Conservation (phyloP, 495 filamentous ascomycete species). For the Neurospora sp. region DNA sequence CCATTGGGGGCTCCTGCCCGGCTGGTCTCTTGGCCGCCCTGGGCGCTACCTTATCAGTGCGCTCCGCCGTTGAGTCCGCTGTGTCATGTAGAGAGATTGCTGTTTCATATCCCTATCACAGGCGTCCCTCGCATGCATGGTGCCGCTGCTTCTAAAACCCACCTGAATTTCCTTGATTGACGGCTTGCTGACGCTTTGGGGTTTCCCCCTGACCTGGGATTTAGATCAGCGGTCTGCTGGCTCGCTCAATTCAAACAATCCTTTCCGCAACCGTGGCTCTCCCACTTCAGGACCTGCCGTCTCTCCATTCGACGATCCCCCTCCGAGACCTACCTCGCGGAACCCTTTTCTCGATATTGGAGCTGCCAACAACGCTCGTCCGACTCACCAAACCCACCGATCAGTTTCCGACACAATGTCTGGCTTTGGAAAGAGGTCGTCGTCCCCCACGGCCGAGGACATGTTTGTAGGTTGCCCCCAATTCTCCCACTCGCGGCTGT, state of each 20-base stretch:
- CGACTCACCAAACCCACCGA: constrained; percentile 30
- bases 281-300: constrained; percentile 39
- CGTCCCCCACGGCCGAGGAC: constrained; percentile 60
- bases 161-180: constrained; percentile 6
- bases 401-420: constrained; percentile 45
- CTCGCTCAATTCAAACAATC: constrained; percentile 80
- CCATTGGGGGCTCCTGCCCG: constrained; percentile 9
- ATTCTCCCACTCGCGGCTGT: neutral
- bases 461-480: constrained; percentile 68
- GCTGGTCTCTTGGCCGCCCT: constrained; percentile 1
- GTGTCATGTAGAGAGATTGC: constrained; percentile 43
- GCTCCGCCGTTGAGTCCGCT: constrained; percentile 28
- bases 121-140: constrained; percentile 35
- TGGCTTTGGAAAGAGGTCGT: constrained; percentile 39
- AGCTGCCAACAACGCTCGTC: constrained; percentile 42
- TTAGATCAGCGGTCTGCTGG: constrained; percentile 39
- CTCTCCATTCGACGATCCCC: constrained; percentile 45
- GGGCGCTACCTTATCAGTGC: constrained; percentile 14
- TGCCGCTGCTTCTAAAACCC: constrained; percentile 19
- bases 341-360: constrained; percentile 80
- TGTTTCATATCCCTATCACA: constrained; percentile 40
- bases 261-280: constrained; percentile 87
- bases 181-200: constrained; percentile 23
- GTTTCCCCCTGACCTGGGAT: constrained; percentile 19
- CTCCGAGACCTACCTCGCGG: constrained; percentile 64